Percentiles rank a stretch among this genome's conserved stretches.
These are phyloP conservation scores for Sugiyamaella sp. DNA, from an alignment of 1,139 yeast species.

Conservation along the genomic window DNA sequence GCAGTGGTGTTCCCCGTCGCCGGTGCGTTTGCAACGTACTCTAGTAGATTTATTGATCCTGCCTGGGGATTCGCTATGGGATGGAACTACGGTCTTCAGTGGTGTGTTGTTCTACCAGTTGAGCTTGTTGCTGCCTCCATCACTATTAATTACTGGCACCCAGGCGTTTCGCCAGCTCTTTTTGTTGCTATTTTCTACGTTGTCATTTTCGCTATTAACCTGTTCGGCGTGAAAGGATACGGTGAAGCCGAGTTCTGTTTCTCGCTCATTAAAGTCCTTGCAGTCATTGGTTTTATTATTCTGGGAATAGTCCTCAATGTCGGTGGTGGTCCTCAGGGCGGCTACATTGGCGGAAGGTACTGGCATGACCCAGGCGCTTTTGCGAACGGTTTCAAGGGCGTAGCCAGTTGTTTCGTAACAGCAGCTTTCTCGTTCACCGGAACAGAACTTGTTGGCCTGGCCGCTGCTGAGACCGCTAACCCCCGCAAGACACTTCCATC, in stretches of 20 bases:
- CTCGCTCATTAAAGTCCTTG: slow-evolving; percentile 58
- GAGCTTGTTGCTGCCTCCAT: slow-evolving; percentile 79
- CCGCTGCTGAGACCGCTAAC: slow-evolving; percentile 81
- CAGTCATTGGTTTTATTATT: slow-evolving; percentile 64
- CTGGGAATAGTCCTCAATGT: slow-evolving; percentile 62
- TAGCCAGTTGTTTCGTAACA: slow-evolving; percentile 70
- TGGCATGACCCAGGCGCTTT: slow-evolving; percentile 69
- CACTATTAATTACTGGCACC: slow-evolving; percentile 66
- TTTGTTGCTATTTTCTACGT: slow-evolving; percentile 67
- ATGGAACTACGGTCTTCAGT: slow-evolving; percentile 78
- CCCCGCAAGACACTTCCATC: slow-evolving; percentile 70
- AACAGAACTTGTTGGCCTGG: slow-evolving; percentile 78
- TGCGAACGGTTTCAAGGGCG: slow-evolving; percentile 73
- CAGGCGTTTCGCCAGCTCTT: slow-evolving; percentile 60
- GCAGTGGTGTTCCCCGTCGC: slow-evolving; percentile 78
- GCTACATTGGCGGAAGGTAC: slow-evolving; percentile 63
- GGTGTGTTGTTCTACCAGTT: slow-evolving; percentile 73
- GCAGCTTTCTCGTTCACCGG: slow-evolving; percentile 91
- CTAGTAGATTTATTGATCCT: slow-evolving; percentile 68
- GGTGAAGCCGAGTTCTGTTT: slow-evolving; percentile 72
- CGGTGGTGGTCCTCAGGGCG: slow-evolving; percentile 69
- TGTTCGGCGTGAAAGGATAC: slow-evolving; percentile 70
- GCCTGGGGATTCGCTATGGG: slow-evolving; percentile 86
- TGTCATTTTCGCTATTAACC: slow-evolving; percentile 55
- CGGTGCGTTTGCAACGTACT: slow-evolving; percentile 77